Percentiles rank a stretch among this genome's conserved stretches.
Evolutionary conservation across 306 rosid species (phyloP).

Genomic region (Citrullus colocynthis): DNA sequence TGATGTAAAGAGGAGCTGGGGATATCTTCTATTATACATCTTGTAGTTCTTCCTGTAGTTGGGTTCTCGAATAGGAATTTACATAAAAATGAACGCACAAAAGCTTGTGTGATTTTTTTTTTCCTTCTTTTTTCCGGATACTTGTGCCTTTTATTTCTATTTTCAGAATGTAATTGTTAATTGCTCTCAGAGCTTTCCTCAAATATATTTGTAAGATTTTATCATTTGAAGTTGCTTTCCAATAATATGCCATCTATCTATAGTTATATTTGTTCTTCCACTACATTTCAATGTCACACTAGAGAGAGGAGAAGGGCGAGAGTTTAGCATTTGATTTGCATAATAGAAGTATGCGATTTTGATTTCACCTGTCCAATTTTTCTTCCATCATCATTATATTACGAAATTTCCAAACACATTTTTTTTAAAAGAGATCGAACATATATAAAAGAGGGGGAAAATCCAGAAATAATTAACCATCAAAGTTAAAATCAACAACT

Average conservation of each 20-base stretch:
- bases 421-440: too few relatives aligned
- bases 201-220: neutral
- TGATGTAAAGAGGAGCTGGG: slow-evolving; percentile 62
- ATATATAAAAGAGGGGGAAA: too few relatives aligned
- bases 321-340: neutral
- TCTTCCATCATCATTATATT: neutral
- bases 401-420: neutral
- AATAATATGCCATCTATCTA: neutral
- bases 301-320: neutral
- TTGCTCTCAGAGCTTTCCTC: neutral
- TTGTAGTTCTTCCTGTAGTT: slow-evolving; percentile 16
- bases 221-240: neutral
- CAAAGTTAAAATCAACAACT: too few relatives aligned
- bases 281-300: neutral
- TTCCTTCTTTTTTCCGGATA: neutral
- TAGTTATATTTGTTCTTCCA: neutral
- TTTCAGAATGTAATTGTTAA: slow-evolving; percentile 1
- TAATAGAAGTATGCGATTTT: neutral
- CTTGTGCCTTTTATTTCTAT: neutral
- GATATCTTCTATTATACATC: slow-evolving; percentile 8
- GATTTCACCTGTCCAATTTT: neutral
- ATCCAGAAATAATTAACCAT: too few relatives aligned
- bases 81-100: slow-evolving; percentile 5
- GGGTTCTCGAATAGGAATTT: slow-evolving; percentile 1
- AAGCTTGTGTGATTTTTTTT: neutral